Evolutionary conservation across 805 yeast genomes (phyloP).

Genomic region (Schwanniomyces polymorphus): DNA sequence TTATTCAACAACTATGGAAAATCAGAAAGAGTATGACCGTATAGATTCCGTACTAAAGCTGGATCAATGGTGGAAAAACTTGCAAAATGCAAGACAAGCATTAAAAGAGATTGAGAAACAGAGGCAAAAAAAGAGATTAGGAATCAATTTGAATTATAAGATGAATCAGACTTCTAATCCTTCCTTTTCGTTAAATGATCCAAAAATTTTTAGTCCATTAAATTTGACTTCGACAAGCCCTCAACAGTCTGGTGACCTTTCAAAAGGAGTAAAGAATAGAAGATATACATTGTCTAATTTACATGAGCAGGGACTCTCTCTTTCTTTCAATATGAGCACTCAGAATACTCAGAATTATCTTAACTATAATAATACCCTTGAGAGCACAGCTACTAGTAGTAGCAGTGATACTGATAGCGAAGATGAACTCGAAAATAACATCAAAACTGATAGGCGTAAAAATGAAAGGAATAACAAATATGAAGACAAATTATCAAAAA

Average conservation of each 20-base stretch:
- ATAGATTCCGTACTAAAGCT: slow-evolving; percentile 52
- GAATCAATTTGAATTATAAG: not conserved
- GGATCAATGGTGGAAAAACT: slow-evolving; percentile 88
- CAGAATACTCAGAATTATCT: slow-evolving; percentile 32
- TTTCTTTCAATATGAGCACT: slow-evolving; percentile 76
- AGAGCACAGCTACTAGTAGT: slow-evolving; percentile 9
- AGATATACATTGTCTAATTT: slow-evolving; percentile 60
- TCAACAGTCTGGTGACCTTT: slow-evolving; percentile 6
- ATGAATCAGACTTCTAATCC: not conserved
- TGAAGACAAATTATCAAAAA: not conserved
- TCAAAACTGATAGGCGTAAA: not conserved
- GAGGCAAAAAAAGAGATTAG: slow-evolving; percentile 7
- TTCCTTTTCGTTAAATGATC: not conserved
- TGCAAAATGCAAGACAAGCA: slow-evolving; percentile 56
- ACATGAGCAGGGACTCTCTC: slow-evolving; percentile 65
- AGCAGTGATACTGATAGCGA: slow-evolving; percentile 11
- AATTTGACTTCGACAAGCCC: slow-evolving; percentile 20
- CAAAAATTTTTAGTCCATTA: slow-evolving; percentile 25
- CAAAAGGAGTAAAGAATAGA: slow-evolving; percentile 23
- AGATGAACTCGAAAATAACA: slow-evolving; percentile 3
- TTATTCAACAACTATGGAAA: slow-evolving; percentile 31
- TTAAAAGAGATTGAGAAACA: slow-evolving; percentile 33
- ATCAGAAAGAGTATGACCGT: slow-evolving; percentile 29
- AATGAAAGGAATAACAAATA: not conserved
- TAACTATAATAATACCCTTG: slow-evolving; percentile 21